These are phyloP conservation scores for Eutrema yunnanense DNA, from an alignment of 345 rosid species.

Conservation along the genomic window DNA sequence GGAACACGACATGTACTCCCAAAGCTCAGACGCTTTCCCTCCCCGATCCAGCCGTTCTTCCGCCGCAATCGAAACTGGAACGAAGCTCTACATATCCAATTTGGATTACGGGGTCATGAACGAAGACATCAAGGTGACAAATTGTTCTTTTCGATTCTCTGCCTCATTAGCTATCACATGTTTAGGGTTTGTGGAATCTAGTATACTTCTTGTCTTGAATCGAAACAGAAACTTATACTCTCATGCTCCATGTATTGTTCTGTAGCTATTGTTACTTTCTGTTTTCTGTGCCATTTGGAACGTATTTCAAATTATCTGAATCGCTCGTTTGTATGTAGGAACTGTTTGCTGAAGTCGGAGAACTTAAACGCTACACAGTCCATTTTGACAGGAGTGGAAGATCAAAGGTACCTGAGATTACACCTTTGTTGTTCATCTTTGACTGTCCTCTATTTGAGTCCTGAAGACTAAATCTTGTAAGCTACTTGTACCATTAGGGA, in stretches of 20 bases:
- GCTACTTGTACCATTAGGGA: conserved; percentile 55
- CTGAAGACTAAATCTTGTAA: background rate
- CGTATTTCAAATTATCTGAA: background rate
- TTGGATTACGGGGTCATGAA: conserved; percentile 91
- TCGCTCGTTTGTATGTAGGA: conserved; percentile 40
- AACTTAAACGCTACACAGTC: conserved; percentile 70
- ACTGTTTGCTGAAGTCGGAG: conserved; percentile 88
- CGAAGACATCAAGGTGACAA: conserved; percentile 78
- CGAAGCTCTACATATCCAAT: conserved; percentile 90
- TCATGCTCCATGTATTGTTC: background rate
- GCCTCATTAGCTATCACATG: background rate
- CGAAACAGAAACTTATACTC: background rate
- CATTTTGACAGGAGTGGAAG: conserved; percentile 95
- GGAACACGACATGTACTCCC: conserved; percentile 84
- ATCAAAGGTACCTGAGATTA: conserved; percentile 73
- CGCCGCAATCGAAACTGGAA: conserved; percentile 82
- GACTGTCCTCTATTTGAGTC: background rate
- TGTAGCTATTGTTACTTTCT: background rate
- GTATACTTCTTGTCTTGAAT: background rate
- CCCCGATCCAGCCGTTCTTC: conserved; percentile 37
- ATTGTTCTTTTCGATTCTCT: background rate
- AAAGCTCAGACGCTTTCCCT: conserved; percentile 20
- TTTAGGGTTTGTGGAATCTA: background rate
- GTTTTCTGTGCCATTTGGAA: background rate
- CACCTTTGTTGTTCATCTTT: conserved; percentile 16